A percentile compares a stretch with the other conserved stretches of the same genome.
phyloP scores from a whole-genome alignment of 768 basidiomycete genomes.

The Russula abietina region DNA sequence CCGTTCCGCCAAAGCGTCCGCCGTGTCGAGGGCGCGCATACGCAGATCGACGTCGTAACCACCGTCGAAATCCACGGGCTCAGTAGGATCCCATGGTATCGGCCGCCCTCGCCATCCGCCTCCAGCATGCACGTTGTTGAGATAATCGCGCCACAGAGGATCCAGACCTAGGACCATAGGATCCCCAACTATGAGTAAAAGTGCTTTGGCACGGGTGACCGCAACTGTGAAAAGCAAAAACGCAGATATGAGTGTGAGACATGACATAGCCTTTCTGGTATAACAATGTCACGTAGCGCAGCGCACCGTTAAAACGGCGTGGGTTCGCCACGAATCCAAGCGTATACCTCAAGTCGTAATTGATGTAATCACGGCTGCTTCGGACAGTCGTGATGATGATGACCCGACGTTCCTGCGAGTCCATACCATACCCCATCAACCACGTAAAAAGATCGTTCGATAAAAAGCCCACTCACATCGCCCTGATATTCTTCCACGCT shows the following conservation, averaged over 20 bases:
- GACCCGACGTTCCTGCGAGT: constrained; percentile 35
- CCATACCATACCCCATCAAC: neutral
- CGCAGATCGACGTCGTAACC: constrained; percentile 10
- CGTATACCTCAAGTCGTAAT: constrained; percentile 26
- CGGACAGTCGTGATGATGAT: constrained; percentile 39
- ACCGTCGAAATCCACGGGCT: neutral
- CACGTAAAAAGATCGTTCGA: constrained; percentile 23
- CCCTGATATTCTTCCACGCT: constrained; percentile 66
- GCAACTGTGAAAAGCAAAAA: constrained; percentile 39
- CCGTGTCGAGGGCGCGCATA: neutral
- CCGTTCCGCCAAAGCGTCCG: constrained; percentile 2
- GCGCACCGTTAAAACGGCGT: constrained; percentile 30
- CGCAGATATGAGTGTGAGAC: neutral
- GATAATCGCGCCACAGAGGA: constrained; percentile 54
- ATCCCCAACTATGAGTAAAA: constrained; percentile 56
- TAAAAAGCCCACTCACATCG: constrained; percentile 32
- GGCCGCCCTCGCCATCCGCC: constrained; percentile 51
- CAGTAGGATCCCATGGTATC: constrained; percentile 45
- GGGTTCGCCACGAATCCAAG: constrained; percentile 30
- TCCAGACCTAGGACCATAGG: constrained; percentile 54
- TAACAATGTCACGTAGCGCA: neutral
- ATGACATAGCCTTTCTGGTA: neutral
- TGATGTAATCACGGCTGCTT: constrained; percentile 30
- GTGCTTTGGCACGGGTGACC: constrained; percentile 53
- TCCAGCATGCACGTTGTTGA: constrained; percentile 50